These are phyloP conservation scores for Macrocybe gigantea DNA, from an alignment of 768 basidiomycete species.

Conservation along the genomic window DNA sequence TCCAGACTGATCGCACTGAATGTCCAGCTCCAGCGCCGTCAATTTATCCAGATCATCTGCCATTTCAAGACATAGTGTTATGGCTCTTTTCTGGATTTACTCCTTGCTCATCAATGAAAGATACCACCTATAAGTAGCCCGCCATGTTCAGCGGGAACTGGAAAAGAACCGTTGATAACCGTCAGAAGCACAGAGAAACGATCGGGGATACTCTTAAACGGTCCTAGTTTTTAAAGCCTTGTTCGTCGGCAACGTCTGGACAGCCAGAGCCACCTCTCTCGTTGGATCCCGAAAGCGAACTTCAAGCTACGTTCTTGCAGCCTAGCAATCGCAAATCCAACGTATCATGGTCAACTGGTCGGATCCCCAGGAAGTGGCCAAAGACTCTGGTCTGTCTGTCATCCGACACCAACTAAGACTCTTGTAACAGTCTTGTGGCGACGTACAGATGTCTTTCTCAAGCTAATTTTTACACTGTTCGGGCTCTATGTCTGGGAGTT, in stretches of 20 bases:
- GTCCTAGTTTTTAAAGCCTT: slow-evolving; percentile 10
- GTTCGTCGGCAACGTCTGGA: not conserved
- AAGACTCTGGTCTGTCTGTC: slow-evolving; percentile 30
- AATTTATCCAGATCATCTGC: no score
- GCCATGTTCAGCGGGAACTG: not conserved
- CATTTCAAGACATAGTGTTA: no score
- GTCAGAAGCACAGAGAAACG: slow-evolving; percentile 15
- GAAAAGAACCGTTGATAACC: slow-evolving; percentile 10
- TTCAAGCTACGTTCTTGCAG: no score
- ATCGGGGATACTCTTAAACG: slow-evolving; percentile 12
- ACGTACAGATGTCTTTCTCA: slow-evolving; percentile 46
- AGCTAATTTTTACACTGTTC: slow-evolving; percentile 56
- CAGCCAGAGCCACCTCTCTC: not conserved
- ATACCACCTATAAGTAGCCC: no score
- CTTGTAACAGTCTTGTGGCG: not conserved
- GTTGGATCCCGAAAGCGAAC: no score
- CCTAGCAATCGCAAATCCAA: no score
- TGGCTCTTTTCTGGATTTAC: no score
- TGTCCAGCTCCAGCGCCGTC: not conserved
- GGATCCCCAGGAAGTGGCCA: slow-evolving; percentile 33
- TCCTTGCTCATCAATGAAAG: no score
- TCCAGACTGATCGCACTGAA: not conserved
- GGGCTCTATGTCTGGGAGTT: slow-evolving; percentile 69
- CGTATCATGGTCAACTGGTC: slow-evolving; percentile 44
- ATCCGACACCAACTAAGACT: not conserved